Percentiles rank a stretch among this genome's conserved stretches.
phyloP scores from a whole-genome alignment of 371 early-diverging fungal genomes.

The Mortierella sp. region DNA sequence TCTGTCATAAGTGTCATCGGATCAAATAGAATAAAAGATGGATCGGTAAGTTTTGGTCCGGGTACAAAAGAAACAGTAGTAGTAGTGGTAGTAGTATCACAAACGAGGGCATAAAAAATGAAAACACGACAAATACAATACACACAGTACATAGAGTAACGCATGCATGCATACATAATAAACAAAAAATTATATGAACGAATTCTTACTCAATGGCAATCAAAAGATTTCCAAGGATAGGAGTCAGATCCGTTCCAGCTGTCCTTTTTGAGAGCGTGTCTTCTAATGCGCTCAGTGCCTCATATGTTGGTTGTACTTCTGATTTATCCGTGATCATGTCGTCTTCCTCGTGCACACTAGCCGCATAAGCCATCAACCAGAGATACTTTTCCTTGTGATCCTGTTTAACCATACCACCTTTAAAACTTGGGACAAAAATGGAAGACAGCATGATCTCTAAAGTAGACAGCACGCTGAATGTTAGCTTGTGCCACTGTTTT shows the following conservation, averaged over 20 bases:
- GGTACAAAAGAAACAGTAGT: neutral
- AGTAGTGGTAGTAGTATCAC: neutral
- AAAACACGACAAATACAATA: neutral
- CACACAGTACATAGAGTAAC: too few species aligned
- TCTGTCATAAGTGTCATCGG: constrained; percentile 34
- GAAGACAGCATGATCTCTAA: constrained; percentile 62
- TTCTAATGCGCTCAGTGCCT: constrained; percentile 39
- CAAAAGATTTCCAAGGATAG: constrained; percentile 48
- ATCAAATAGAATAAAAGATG: constrained; percentile 6
- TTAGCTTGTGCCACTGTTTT: neutral
- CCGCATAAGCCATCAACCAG: constrained; percentile 72
- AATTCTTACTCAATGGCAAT: constrained; percentile 50
- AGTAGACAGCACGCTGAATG: neutral
- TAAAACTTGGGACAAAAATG: constrained; percentile 62
- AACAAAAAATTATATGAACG: neutral
- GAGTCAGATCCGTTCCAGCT: constrained; percentile 54
- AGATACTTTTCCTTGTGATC: constrained; percentile 72
- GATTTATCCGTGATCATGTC: constrained; percentile 37
- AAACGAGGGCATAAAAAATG: neutral
- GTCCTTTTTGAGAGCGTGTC: constrained; percentile 53
- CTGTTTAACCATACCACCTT: constrained; percentile 59
- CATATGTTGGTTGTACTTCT: constrained; percentile 49
- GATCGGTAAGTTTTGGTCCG: neutral
- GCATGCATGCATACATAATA: constrained; percentile 8
- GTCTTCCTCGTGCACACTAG: constrained; percentile 61